Evolutionary conservation across 805 yeast species (phyloP), one percentile per base, ranked within the genome.

Genomic region (Yamadazyma takamatsuzukensis): DNA sequence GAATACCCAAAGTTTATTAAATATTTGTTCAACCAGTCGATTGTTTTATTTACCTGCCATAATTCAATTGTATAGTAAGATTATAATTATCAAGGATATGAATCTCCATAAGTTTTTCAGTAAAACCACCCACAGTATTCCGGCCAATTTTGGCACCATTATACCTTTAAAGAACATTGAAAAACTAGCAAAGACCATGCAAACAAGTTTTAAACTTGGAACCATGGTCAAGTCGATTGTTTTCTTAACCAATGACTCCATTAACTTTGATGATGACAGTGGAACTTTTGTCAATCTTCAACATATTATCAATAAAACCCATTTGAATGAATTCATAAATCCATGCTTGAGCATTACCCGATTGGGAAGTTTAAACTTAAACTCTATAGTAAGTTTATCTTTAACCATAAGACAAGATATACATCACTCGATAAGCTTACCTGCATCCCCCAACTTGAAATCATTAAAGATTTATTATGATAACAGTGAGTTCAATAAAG

Each of bases 41-140:
- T 32, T 38, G 28, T 43, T 54, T n/a, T 56, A 53, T 32, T 36
- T 51, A 12, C 60, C 57, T 2, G 59, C 62, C 1, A 47, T 46
- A 1, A 35, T 35, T 16, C 41, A 48, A 18, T 29, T 59, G 9
- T 56, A 57, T 38, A 35, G 39, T 11, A 45, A 41, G 18, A 43
- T 57, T 8, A 39, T 51, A 2, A 38, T 59, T 14, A 28, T 38
- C 9, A 28, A 30, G 9, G 34, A 36, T n/a, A 21, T n/a, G 2
- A 24, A 18, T 15, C 19, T 34, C 2, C 5, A 28, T 6, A 15
- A 21, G n/a, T 34, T 38, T 19, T 18, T 38, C n/a, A 29, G 21
- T 9, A 13, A 15, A 4, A 27, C 28, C 21, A 19, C 13, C 7
- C 7, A 24, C 7, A 7, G 8, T 6, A 32, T 40, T n/a, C 24